These are phyloP conservation scores for Takakia lepidozioides DNA, from an alignment of 225 moss, liverwort and hornwort genomes.

Conservation along the genomic window DNA sequence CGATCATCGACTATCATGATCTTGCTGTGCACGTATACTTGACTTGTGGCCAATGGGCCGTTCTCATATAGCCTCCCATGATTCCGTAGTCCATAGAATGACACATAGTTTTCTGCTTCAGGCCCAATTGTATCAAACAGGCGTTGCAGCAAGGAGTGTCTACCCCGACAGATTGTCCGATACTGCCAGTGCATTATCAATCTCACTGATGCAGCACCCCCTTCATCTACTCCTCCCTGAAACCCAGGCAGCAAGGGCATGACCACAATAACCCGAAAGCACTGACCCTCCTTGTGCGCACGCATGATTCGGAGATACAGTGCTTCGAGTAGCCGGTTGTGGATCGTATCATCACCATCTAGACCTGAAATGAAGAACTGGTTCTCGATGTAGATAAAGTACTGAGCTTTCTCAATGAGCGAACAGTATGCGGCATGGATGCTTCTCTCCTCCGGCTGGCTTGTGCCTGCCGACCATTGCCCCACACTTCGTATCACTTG, in stretches of 20 bases:
- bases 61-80: slow-evolving; percentile 15
- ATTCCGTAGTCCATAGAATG: slow-evolving; percentile 38
- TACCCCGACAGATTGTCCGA: slow-evolving; percentile 37
- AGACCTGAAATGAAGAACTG: slow-evolving; percentile 50
- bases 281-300: slow-evolving; percentile 12
- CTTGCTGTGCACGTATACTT: slow-evolving; percentile 50
- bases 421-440: slow-evolving; percentile 42
- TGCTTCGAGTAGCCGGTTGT: slow-evolving; percentile 39
- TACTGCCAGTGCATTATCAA: slow-evolving; percentile 55
- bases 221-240: slow-evolving; percentile 42
- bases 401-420: slow-evolving; percentile 37
- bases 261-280: slow-evolving; percentile 45
- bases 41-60: slow-evolving; percentile 40
- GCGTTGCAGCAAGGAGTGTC: slow-evolving; percentile 23
- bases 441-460: slow-evolving; percentile 35
- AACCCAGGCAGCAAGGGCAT: slow-evolving; percentile 47
- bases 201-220: slow-evolving; percentile 37
- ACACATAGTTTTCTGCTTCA: slow-evolving; percentile 22
- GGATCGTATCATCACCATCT: slow-evolving; percentile 38
- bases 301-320: slow-evolving; percentile 37
- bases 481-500: slow-evolving; percentile 46
- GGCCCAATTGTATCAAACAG: slow-evolving; percentile 24
- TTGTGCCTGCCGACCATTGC: slow-evolving; percentile 45
- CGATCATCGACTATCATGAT: slow-evolving; percentile 48
- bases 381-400: slow-evolving; percentile 44